Evolutionary conservation across 768 basidiomycete species (phyloP).

Genomic region (Rhodotorula paludigena): DNA sequence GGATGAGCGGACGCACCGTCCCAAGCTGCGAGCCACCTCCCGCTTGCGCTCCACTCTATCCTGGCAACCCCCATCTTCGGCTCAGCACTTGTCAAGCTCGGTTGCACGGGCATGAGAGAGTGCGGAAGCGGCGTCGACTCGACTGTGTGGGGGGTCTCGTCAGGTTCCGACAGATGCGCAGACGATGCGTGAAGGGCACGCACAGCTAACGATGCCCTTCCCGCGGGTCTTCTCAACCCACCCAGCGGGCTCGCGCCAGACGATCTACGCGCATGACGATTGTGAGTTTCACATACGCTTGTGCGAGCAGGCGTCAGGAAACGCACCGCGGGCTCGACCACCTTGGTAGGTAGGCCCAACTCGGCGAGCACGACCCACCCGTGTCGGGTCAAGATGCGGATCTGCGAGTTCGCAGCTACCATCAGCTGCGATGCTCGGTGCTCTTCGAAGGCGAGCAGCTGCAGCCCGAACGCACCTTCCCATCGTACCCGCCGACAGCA

Average conservation of each 20-base stretch:
- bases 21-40: constrained; percentile 8
- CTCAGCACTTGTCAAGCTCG: constrained; percentile 2
- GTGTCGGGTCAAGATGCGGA: constrained; percentile 14
- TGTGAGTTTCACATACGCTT: too few relatives aligned
- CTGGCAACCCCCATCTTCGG: constrained; percentile 27
- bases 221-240: constrained; percentile 33
- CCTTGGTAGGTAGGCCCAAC: constrained; percentile 2
- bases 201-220: constrained; percentile 32
- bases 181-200: neutral
- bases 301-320: too few relatives aligned
- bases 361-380: constrained; percentile 9
- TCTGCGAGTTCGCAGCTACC: neutral
- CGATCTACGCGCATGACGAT: neutral
- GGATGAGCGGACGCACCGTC: constrained; percentile 13
- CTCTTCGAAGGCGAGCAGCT: neutral
- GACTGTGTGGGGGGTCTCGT: constrained; percentile 18
- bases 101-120: neutral
- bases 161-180: neutral
- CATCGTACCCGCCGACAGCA: constrained; percentile 41
- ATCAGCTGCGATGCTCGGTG: neutral
- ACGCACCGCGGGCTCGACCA: constrained; percentile 1
- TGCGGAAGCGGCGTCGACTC: constrained; percentile 3
- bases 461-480: constrained; percentile 18
- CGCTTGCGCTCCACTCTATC: neutral
- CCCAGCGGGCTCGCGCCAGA: constrained; percentile 28